Conservation (phyloP, 352 stramenopile species). For the Aphanomyces euteiches region DNA sequence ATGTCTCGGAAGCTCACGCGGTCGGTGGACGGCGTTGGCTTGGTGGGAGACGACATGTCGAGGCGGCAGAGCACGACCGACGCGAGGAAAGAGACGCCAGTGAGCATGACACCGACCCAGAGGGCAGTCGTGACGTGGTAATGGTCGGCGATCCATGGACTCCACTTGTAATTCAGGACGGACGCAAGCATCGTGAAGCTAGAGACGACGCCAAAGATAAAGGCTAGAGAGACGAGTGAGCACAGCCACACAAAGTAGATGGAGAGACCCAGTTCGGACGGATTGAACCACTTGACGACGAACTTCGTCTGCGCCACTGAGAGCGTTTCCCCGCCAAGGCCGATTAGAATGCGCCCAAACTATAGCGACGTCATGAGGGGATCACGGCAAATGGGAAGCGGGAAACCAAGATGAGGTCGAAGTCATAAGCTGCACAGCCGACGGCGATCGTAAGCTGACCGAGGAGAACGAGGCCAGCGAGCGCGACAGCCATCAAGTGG, state of each 20-base stretch:
- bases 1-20: slow-evolving; percentile 2
- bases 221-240: slow-evolving; percentile 21
- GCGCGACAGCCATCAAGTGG: slow-evolving; percentile 34
- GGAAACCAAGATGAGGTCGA: slow-evolving; percentile 33
- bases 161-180: slow-evolving; percentile 23
- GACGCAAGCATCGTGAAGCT: slow-evolving; percentile 16
- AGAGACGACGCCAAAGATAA: slow-evolving; percentile 29
- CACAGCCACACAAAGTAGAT: neutral
- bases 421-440: slow-evolving; percentile 31
- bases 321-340: slow-evolving; percentile 60
- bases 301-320: slow-evolving; percentile 53
- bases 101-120: slow-evolving; percentile 22
- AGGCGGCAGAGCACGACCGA: slow-evolving; percentile 21
- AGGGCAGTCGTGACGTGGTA: slow-evolving; percentile 19
- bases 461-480: slow-evolving; percentile 25
- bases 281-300: slow-evolving; percentile 55
- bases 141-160: slow-evolving; percentile 20
- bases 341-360: slow-evolving; percentile 55
- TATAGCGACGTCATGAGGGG: slow-evolving; percentile 35
- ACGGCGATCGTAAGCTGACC: slow-evolving; percentile 52
- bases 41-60: neutral
- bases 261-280: slow-evolving; percentile 39
- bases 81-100: slow-evolving; percentile 18
- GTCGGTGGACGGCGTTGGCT: neutral
- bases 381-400: neutral